Conservation (phyloP, 768 basidiomycete genomes). For the Psilocybe tampanensis region DNA sequence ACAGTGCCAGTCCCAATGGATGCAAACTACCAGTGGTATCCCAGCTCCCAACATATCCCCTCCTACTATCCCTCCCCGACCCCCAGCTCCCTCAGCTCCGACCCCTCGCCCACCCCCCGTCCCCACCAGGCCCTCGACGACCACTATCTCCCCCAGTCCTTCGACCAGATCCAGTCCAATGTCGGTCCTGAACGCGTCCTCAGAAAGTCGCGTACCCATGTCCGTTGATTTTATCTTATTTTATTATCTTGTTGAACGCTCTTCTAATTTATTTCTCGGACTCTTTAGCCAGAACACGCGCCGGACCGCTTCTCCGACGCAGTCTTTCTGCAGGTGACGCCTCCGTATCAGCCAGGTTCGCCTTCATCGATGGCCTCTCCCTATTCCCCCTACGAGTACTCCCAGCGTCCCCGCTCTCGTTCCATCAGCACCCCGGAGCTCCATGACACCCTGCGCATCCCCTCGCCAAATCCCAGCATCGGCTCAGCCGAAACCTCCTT, state of each 20-base stretch:
- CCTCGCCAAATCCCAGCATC: slow-evolving; percentile 65
- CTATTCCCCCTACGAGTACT: slow-evolving; percentile 41
- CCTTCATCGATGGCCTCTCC: slow-evolving; percentile 46
- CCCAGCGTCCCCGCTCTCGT: slow-evolving; percentile 47
- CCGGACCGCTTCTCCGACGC: slow-evolving; percentile 32
- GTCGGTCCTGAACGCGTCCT: slow-evolving; percentile 51
- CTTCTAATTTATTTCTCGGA: neutral
- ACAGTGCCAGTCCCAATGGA: slow-evolving; percentile 6
- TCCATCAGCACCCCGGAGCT: slow-evolving; percentile 43
- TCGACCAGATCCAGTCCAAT: slow-evolving; percentile 47
- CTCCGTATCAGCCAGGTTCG: neutral
- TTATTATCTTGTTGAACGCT: neutral
- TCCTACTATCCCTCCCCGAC: slow-evolving; percentile 41
- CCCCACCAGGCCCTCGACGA: slow-evolving; percentile 5
- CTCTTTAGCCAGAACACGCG: neutral
- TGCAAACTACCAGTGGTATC: neutral
- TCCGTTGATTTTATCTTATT: neutral
- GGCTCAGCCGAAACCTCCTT: slow-evolving; percentile 35
- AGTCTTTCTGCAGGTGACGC: neutral
- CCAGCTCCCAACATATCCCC: neutral
- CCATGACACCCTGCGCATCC: slow-evolving; percentile 33
- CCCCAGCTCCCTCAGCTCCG: slow-evolving; percentile 32
- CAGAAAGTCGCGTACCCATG: neutral
- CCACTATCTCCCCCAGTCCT: slow-evolving; percentile 13
- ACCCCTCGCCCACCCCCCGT: slow-evolving; percentile 28